These are phyloP conservation scores for Kregervanrija pseudodelftensis DNA, from an alignment of 805 yeast genomes.

Conservation along the genomic window DNA sequence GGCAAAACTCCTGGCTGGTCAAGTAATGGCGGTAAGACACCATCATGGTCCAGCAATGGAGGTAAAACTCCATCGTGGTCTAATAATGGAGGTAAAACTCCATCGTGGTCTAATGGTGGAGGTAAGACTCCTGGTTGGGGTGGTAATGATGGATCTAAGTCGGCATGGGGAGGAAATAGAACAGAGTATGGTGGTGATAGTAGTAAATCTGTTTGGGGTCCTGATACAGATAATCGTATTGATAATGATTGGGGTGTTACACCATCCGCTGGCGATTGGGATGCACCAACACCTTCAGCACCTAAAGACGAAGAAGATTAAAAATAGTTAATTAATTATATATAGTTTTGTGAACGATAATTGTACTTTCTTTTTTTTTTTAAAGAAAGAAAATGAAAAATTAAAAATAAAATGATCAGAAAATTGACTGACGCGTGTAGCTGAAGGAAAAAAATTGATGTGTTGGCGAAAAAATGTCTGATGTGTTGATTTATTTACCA, in stretches of 20 bases:
- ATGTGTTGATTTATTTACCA: too few species aligned
- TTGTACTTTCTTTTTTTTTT: background rate
- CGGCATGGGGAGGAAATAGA: slow-evolving; percentile 33
- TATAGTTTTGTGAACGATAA: background rate
- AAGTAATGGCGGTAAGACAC: slow-evolving; percentile 29
- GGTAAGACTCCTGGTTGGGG: slow-evolving; percentile 42
- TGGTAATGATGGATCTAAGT: slow-evolving; percentile 10
- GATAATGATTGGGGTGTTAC: slow-evolving; percentile 34
- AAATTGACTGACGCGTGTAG: too few species aligned
- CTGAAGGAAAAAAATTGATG: too few species aligned
- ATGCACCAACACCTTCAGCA: slow-evolving; percentile 38
- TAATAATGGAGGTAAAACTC: slow-evolving; percentile 28
- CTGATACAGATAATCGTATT: slow-evolving; percentile 22
- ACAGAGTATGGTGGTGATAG: slow-evolving; percentile 33
- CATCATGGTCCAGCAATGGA: slow-evolving; percentile 30
- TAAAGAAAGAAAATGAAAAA: background rate
- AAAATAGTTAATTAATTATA: background rate
- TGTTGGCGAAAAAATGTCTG: too few species aligned
- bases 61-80: slow-evolving; percentile 37
- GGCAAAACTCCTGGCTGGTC: slow-evolving; percentile 51
- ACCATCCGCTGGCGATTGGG: slow-evolving; percentile 40
- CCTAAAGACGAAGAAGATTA: slow-evolving; percentile 22
- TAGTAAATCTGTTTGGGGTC: slow-evolving; percentile 8
- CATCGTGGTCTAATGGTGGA: slow-evolving; percentile 31
- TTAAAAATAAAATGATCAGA: background rate